These are phyloP conservation scores for Phytophthora quininea DNA, from an alignment of 352 stramenopile genomes.

Conservation along the genomic window DNA sequence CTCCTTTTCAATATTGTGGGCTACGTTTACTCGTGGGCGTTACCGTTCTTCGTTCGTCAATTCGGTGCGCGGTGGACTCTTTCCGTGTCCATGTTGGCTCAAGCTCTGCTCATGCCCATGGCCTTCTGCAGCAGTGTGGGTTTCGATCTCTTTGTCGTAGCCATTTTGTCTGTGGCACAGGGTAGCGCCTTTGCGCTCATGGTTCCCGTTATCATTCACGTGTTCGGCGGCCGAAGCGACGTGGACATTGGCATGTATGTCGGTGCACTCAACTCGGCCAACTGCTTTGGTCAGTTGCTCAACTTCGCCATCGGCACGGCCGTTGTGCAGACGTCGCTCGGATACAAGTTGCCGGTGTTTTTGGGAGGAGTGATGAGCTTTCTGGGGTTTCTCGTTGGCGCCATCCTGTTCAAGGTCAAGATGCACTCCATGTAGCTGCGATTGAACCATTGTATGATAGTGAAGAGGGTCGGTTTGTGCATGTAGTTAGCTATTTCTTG, in stretches of 20 bases:
- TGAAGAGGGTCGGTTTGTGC: not conserved
- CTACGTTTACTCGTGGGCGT: not conserved
- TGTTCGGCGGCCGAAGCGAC: conserved; percentile 15
- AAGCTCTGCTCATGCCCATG: conserved; percentile 43
- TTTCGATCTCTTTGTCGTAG: conserved; percentile 32
- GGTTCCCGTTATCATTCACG: conserved; percentile 51
- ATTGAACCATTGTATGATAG: not conserved
- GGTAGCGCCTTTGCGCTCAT: conserved; percentile 41
- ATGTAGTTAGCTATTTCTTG: not conserved
- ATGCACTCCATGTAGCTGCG: conserved; percentile 13
- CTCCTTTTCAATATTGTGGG: not conserved
- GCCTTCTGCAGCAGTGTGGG: conserved; percentile 32
- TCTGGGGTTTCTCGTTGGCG: not conserved
- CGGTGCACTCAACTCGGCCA: not conserved
- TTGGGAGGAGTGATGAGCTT: not conserved
- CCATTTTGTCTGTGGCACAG: conserved; percentile 40
- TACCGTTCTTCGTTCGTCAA: not conserved
- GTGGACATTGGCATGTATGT: not conserved
- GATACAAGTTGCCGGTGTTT: not conserved
- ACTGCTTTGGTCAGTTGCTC: not conserved
- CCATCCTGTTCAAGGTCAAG: not conserved
- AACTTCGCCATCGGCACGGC: not conserved
- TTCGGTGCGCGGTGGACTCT: not conserved
- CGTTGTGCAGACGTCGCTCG: not conserved
- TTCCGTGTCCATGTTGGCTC: conserved; percentile 7